phyloP scores from a whole-genome alignment of 768 basidiomycete species.

The Myochromella boudieri region DNA sequence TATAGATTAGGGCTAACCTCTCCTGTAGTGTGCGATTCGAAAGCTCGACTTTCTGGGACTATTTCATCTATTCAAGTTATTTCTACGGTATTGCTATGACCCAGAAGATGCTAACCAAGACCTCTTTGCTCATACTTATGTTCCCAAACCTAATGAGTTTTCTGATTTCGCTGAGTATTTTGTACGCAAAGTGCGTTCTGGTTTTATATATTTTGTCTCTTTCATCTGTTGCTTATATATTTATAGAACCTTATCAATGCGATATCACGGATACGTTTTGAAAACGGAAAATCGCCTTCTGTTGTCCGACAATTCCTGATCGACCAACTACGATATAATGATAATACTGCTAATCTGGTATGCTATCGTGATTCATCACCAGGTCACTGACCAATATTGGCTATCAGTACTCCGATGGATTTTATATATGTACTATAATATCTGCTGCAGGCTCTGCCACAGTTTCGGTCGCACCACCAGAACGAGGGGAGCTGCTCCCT shows the following conservation, averaged over 20 bases:
- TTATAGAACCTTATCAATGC: conserved; percentile 74
- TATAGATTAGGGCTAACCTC: background rate
- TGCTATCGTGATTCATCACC: conserved; percentile 24
- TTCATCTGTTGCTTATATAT: conserved; percentile 1
- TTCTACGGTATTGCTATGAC: conserved; percentile 87
- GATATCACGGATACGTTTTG: conserved; percentile 83
- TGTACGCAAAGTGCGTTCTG: conserved; percentile 76
- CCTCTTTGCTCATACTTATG: conserved; percentile 82
- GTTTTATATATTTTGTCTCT: background rate
- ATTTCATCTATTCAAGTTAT: conserved; percentile 95
- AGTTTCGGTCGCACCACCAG: conserved; percentile 74
- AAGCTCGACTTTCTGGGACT: conserved; percentile 85
- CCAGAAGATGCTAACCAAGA: conserved; percentile 81
- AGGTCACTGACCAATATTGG: background rate
- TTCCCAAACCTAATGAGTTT: conserved; percentile 96
- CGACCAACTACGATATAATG: conserved; percentile 92
- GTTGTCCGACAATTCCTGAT: conserved; percentile 87
- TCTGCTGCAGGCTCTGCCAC: conserved; percentile 78
- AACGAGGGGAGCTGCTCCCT: conserved; percentile 75
- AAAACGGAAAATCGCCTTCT: conserved; percentile 81
- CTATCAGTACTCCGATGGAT: conserved; percentile 82
- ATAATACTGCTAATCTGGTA: conserved; percentile 89
- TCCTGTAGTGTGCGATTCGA: conserved; percentile 74
- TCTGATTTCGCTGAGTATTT: conserved; percentile 91
- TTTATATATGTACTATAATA: conserved; percentile 86